Conservation (phyloP, 2,329 filamentous ascomycete genomes). For the Verticillium longisporum region DNA sequence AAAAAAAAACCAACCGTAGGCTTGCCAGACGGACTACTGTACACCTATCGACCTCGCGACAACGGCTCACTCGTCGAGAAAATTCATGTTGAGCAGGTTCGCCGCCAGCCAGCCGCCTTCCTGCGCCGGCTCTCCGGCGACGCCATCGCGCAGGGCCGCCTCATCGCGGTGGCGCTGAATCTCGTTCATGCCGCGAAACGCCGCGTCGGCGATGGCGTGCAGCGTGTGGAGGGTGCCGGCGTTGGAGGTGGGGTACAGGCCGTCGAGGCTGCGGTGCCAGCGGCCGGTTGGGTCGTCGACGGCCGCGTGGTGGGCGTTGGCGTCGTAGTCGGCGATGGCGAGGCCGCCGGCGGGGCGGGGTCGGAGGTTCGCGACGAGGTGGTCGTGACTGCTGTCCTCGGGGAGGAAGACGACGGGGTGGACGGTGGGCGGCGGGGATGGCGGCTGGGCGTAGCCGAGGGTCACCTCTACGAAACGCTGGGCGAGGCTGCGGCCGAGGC, state of each 20-base stretch:
- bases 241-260: conserved; percentile 36
- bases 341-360: conserved; percentile 10
- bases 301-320: conserved; percentile 27
- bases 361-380: conserved; percentile 17
- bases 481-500: conserved; percentile 30
- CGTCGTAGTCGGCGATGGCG: conserved; percentile 25
- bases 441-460: conserved; percentile 30
- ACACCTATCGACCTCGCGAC: too few relatives aligned
- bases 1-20: too few relatives aligned
- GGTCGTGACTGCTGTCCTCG: conserved; percentile 11
- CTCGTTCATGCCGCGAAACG: conserved; percentile 35
- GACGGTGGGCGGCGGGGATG: conserved; percentile 19
- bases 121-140: neutral
- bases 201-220: conserved; percentile 35
- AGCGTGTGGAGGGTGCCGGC: conserved; percentile 34
- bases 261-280: conserved; percentile 36
- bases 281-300: conserved; percentile 31
- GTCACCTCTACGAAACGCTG: conserved; percentile 41
- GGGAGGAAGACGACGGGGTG: conserved; percentile 7
- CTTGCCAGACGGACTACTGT: too few relatives aligned
- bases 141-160: neutral
- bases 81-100: conserved; percentile 8
- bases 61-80: conserved; percentile 2
- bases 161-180: conserved; percentile 21
- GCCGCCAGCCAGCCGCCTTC: conserved; percentile 5